Evolutionary conservation across 345 rosid species (phyloP).

Genomic region (Capsella bursapastoris): DNA sequence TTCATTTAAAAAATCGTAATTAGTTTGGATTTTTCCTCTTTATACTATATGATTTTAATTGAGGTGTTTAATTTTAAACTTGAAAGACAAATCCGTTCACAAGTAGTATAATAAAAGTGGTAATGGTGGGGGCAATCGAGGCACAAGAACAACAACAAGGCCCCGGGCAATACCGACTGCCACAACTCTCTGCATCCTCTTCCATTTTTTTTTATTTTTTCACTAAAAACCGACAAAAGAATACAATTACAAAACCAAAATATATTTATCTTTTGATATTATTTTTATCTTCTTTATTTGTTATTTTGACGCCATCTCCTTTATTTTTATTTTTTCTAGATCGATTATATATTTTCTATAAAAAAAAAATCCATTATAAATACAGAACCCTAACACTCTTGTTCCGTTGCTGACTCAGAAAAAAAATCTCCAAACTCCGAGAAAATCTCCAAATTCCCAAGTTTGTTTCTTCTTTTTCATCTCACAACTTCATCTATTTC

Average conservation of each 20-base stretch:
- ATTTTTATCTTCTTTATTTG: background rate
- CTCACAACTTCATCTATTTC: slow-evolving; percentile 3
- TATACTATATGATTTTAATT: slow-evolving; percentile 17
- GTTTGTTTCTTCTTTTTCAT: slow-evolving; percentile 15
- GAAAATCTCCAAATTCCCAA: slow-evolving; percentile 33
- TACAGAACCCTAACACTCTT: slow-evolving; percentile 36
- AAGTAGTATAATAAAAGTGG: background rate
- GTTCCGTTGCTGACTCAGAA: slow-evolving; percentile 37
- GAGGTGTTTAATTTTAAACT: slow-evolving; percentile 38
- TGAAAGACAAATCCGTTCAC: slow-evolving; percentile 7
- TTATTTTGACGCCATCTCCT: background rate
- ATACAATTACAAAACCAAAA: background rate
- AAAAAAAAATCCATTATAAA: slow-evolving; percentile 52
- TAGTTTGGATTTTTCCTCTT: background rate
- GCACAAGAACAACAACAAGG: slow-evolving; percentile 45
- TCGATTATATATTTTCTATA: slow-evolving; percentile 1
- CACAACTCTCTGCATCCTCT: slow-evolving; percentile 52
- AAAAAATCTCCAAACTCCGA: slow-evolving; percentile 28
- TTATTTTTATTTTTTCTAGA: background rate
- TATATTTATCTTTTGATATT: background rate
- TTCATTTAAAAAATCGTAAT: background rate
- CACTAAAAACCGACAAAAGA: slow-evolving; percentile 26
- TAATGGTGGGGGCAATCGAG: slow-evolving; percentile 60
- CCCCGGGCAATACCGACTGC: slow-evolving; percentile 68
- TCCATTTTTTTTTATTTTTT: slow-evolving; percentile 27